Evolutionary conservation across 164 flowering plant genomes (phyloP).

Genomic region (Vitis rupestris): DNA sequence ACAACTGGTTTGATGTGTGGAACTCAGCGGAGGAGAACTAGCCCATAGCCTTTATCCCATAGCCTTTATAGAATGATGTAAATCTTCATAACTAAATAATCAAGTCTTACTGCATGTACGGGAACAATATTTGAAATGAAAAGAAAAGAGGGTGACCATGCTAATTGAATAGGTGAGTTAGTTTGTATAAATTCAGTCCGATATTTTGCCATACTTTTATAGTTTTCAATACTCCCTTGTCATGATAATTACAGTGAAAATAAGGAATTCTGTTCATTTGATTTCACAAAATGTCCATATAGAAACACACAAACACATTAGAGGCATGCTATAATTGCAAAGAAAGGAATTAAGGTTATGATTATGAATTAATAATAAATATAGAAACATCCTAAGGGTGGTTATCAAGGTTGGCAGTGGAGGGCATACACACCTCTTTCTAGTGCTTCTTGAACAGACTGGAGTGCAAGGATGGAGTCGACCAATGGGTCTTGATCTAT

Average conservation of each 20-base stretch:
- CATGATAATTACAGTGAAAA: neutral
- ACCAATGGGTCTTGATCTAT: slow-evolving; percentile 50
- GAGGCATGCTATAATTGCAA: neutral
- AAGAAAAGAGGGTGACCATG: no score
- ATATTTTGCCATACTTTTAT: neutral
- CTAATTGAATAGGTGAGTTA: no score
- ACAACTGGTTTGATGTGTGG: no score
- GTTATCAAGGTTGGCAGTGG: neutral
- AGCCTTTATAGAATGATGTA: no score
- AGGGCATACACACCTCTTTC: slow-evolving; percentile 41
- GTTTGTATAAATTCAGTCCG: no score
- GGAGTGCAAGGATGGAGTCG: slow-evolving; percentile 51
- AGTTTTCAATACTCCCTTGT: neutral
- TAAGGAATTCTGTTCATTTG: no score
- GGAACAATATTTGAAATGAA: no score
- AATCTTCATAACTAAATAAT: no score
- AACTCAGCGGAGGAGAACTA: no score
- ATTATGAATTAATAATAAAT: neutral
- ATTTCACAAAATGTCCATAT: no score
- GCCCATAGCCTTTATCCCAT: no score
- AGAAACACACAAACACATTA: neutral
- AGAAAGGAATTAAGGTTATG: neutral
- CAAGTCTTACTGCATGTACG: no score
- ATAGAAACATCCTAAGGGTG: neutral
- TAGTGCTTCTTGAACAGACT: slow-evolving; percentile 65